Base-by-base conservation (phyloP, 805 yeast species). In the Candida ovalis region DNA sequence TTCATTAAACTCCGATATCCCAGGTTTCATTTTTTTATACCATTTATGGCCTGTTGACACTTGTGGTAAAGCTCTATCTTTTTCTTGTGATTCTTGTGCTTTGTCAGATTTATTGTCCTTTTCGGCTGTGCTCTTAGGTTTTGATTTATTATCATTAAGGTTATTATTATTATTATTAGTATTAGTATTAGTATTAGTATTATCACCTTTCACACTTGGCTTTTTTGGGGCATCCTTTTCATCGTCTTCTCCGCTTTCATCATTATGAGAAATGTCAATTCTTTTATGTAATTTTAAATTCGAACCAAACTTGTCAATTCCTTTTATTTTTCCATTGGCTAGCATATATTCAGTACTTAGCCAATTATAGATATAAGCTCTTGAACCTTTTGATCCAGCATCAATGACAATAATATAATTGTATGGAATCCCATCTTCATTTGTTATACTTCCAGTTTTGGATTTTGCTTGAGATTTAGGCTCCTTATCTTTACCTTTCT, bases 321-420 rank as follows among this genome's bases (percentile, higher is more conserved):
- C 33, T 13, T 28, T 13, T 19, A 48, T 39, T 27, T 56, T 52
- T 8, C 57, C 57, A 39, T 58, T 53, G 17, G 55, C 58, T 6
- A 54, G 40, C 18, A 62, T 47, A 30, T 59, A 52, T 32, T 58
- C 50, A 0, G 79, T 72, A 45, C 76, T 74, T 38, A 69, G 60
- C 81, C 82, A 84, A 47, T 75, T 71, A 63, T 82, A 82, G 1
- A 82, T 72, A 54, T 72, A 80, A 0, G 82, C 86, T 18, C 88
- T 61, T 0, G 86, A 76, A 0, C 88, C 88, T 48, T 74, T 80
- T 2, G 86, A 80, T 0, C 88, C 88, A 1, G 86, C 78, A 61
- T 82, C 88, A 2, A 82, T 75, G 4, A 82, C 71, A 2, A 82
- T 73, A 2, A 82, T 75, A 58, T 81, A 82, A 59, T 82, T 81